Base-by-base conservation (phyloP, 2,329 filamentous ascomycete genomes). In the Domatiomyces catenatus region DNA sequence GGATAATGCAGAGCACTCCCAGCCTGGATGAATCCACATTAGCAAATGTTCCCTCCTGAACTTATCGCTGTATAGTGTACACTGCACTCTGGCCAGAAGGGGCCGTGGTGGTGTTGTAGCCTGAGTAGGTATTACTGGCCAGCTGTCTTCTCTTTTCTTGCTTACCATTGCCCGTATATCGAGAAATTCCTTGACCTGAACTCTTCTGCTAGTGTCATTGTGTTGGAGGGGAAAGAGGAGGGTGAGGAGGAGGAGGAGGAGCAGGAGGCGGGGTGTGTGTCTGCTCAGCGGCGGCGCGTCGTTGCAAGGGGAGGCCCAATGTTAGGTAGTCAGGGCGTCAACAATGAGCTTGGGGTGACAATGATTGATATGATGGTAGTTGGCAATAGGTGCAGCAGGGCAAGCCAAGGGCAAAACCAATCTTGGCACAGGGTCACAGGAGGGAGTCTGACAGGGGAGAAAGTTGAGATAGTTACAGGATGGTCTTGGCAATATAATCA, bases 81-180 rank as follows among this genome's bases (percentile, higher is more conserved):
- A 24, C 3, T 6, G 6, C 22, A 24, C 3, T 3, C 22, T 24
- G 22, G 22, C 22, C 22, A 24, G n/a, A n/a, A n/a, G n/a, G n/a
- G n/a, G n/a, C n/a, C n/a, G n/a, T n/a, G 22, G 22, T 24, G 6
- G 22, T 32, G 46, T 48, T 44, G 39, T n/a, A n/a, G n/a, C n/a
- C n/a, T n/a, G n/a, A n/a, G n/a, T n/a, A n/a, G n/a, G n/a, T n/a
- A n/a, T n/a, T n/a, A n/a, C n/a, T n/a, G 50, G 20, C n/a, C n/a
- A 24, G 10, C 15, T 42, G 15, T 8, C 8, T n/a, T n/a, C 17
- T 8, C 22, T 24, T 24, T 3, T 19, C 19, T 8, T 54, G 44
- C 75, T 67, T 63, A 81, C 78, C 79, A 82, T 79, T 81, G 79
- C 60, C 77, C 79, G 64, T 81, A 82, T 65, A 82, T 82, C 8